Evolutionary conservation across 805 yeast genomes (phyloP), one percentile per base, ranked within the genome.

Genomic region (Saccharomyces mikatae): DNA sequence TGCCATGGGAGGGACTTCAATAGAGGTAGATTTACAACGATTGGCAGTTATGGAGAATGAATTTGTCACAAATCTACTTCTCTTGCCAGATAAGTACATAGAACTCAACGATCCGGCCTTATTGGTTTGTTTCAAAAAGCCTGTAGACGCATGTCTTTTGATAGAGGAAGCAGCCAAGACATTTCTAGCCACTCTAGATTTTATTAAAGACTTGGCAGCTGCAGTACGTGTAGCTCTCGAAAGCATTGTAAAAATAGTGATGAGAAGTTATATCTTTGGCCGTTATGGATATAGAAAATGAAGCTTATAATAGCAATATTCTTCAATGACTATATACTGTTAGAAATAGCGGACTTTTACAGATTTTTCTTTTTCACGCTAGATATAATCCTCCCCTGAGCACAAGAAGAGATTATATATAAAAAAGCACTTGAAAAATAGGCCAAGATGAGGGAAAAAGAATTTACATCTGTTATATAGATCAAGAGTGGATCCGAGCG

Each of bases 1-100:
- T 47, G 99, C 98, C 97, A 94, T 90, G 60, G 89, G 95, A 50
- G 99, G 99, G 24, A 94, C 98, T 72, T 90, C 88, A 52, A 92
- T 96, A 50, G 69, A 72, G 58, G 76, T 76, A 44, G 77, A 71
- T 56, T 72, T 70, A 58, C 59, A 68, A 60, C 76, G 72, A 49
- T 22, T 56, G 44, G 22, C 24, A 36, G 44, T 17, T 36, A 17
- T 36, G 22, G 11, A 51, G 36, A 46, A 27, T 11, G 56, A 31
- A 22, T 58, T 55, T n/a, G 53, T 56, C 28, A 50, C 49, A 36
- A 60, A 53, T 49, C 58, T 61, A 50, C 54, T 41, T 57, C 57
- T 41, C 56, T 32, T 11, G 56, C 53, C 41, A 46, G 31, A 31
- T 6, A 31, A 29, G 32, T 52, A 47, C 54, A 47, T 47, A 46